Evolutionary conservation across 2,329 filamentous ascomycete genomes (phyloP), one percentile per base, ranked within the genome.

Genomic region (Cylindrodendrum hubeiense): DNA sequence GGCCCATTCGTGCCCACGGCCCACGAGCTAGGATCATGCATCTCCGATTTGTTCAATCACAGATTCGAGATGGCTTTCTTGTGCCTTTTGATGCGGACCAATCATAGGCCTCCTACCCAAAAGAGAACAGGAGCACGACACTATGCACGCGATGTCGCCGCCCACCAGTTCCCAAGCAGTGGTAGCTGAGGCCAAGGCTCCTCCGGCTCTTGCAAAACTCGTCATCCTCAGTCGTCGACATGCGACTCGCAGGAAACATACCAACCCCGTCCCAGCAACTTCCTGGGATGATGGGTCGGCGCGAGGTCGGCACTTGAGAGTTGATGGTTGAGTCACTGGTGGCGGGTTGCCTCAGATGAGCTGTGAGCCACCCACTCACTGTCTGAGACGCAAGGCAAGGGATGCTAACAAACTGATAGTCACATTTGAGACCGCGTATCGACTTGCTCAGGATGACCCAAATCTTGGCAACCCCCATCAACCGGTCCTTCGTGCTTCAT

Each of bases 11-110:
- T 63, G 56, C 62, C 56, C 59, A 71, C 26, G 60, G 52, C 47
- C 59, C 59, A 63, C 54, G 65, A 63, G 52, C 74, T 56, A 62
- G 74, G 73, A 76, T 74, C 67, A 72, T 69, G 71, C 69, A 69
- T 74, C 67, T 71, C 61, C 60, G 44, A 60, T 65, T 64, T 68
- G 63, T 68, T 74, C 74, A 75, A 74, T 74, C 71, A 71, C 63
- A 69, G 63, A 71, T 70, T 66, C 67, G 52, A 68, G 64, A 70
- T 64, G 63, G 57, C 41, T 39, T 64, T 65, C 41, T 68, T 63
- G 55, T 71, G 60, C 66, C 68, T 53, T 46, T 41, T 51, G 64
- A 67, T 58, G 64, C 68, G 64, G 63, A 39, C 71, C 72, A 71
- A 74, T 74, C 50, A 30, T 62, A 44, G 41, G 44, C 51, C 41